phyloP scores from a whole-genome alignment of 139 green algal species.

The Picochlorum sp. region DNA sequence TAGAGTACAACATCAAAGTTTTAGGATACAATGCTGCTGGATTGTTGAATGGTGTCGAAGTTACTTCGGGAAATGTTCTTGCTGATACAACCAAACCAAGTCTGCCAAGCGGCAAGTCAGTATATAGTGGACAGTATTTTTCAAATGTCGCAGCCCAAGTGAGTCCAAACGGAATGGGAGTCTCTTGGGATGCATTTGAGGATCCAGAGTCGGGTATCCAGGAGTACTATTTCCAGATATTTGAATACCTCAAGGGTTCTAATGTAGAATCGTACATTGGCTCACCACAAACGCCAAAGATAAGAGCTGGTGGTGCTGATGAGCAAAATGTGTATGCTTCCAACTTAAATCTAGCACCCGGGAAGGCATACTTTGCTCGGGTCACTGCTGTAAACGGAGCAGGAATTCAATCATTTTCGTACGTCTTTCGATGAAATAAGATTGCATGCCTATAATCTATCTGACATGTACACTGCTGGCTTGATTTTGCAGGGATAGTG shows the following conservation, averaged over 20 bases:
- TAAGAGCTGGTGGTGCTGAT: background rate
- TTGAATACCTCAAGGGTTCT: constrained; percentile 7
- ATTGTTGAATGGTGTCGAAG: background rate
- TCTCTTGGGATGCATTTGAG: constrained; percentile 40
- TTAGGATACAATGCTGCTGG: constrained; percentile 29
- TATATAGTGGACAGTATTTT: constrained; percentile 15
- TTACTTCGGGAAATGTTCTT: constrained; percentile 4
- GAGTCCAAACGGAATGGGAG: constrained; percentile 4
- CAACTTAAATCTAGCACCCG: background rate
- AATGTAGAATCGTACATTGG: constrained; percentile 10
- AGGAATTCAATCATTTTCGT: constrained; percentile 12
- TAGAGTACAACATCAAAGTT: constrained; percentile 46
- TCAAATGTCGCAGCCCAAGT: constrained; percentile 1
- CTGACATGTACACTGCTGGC: background rate
- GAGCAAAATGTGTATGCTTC: constrained; percentile 4
- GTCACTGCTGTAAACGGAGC: constrained; percentile 34
- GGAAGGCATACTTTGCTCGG: constrained; percentile 20
- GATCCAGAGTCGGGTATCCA: constrained; percentile 27
- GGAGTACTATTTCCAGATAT: constrained; percentile 31
- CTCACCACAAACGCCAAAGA: constrained; percentile 11
- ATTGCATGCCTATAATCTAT: background rate
- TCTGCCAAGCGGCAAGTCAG: constrained; percentile 7
- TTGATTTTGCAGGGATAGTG: background rate
- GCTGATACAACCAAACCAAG: constrained; percentile 28
- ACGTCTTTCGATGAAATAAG: background rate